These are phyloP conservation scores for Monilinia aucupariae DNA, from an alignment of 2,329 filamentous ascomycete genomes.

Conservation along the genomic window DNA sequence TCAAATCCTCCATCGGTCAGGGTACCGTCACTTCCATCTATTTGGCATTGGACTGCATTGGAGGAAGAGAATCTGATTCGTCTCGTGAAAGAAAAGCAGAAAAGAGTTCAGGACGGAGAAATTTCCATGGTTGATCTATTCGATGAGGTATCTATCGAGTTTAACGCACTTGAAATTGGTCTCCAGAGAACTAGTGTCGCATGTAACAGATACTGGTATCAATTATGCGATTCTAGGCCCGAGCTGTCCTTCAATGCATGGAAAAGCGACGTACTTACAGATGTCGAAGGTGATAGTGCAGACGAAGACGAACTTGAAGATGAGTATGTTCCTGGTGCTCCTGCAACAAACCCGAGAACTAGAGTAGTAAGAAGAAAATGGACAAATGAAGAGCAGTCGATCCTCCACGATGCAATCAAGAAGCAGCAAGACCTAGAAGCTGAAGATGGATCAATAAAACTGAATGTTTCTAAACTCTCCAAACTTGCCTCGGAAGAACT, in stretches of 20 bases:
- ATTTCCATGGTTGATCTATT: not conserved
- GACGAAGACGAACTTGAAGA: not conserved
- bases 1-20: too few species aligned
- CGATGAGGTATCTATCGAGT: not conserved
- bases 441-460: not conserved
- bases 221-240: not conserved
- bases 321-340: fast-evolving
- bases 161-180: not conserved
- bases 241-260: not conserved
- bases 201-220: not conserved
- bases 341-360: not conserved
- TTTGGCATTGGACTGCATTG: not conserved
- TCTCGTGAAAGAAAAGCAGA: not conserved
- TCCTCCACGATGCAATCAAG: not conserved
- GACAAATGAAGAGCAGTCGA: not conserved
- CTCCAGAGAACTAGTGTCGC: not conserved
- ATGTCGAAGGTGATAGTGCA: not conserved
- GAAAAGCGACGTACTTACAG: not conserved
- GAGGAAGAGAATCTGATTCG: not conserved
- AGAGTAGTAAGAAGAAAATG: not conserved
- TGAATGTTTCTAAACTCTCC: not conserved
- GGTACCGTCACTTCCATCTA: not conserved
- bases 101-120: not conserved
- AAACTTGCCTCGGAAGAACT: not conserved
- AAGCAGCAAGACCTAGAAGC: not conserved